Percentiles rank a stretch among this genome's conserved stretches.
Evolutionary conservation across 192 early-diverging fungal genomes (phyloP).

Genomic region (Podila minutissima): DNA sequence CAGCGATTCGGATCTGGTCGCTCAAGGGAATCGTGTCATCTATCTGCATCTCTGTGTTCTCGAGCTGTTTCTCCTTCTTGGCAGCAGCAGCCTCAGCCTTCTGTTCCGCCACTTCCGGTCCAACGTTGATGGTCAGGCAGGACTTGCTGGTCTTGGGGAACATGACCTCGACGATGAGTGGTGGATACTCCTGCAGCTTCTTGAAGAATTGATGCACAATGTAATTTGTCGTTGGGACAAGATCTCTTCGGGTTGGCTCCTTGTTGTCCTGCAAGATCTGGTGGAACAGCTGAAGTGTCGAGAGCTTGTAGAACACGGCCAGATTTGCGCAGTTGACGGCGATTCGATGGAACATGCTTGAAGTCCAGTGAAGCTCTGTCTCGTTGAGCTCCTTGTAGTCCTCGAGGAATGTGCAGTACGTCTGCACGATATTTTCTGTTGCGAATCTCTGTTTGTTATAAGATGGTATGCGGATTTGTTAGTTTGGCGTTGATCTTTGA

Average conservation of each 20-base stretch:
- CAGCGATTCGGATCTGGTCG: slow-evolving; percentile 61
- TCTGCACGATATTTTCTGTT: slow-evolving; percentile 56
- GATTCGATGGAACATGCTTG: slow-evolving; percentile 73
- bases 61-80: slow-evolving; percentile 43
- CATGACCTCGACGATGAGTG: slow-evolving; percentile 67
- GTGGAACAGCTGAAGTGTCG: slow-evolving; percentile 71
- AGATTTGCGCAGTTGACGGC: slow-evolving; percentile 66
- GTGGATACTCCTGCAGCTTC: slow-evolving; percentile 60
- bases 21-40: slow-evolving; percentile 45
- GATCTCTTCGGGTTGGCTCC: slow-evolving; percentile 36
- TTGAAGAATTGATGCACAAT: slow-evolving; percentile 65
- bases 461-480: background rate
- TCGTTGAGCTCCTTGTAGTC: slow-evolving; percentile 61
- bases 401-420: slow-evolving; percentile 66
- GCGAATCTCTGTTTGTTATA: slow-evolving; percentile 60
- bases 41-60: slow-evolving; percentile 38
- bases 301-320: slow-evolving; percentile 70
- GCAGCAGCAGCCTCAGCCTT: background rate
- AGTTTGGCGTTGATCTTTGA: slow-evolving; percentile 4
- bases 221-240: slow-evolving; percentile 65
- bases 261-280: slow-evolving; percentile 53
- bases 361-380: slow-evolving; percentile 61
- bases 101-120: slow-evolving; percentile 17
- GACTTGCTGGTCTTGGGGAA: slow-evolving; percentile 55
- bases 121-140: slow-evolving; percentile 49